Percentiles rank a stretch among this genome's conserved stretches.
phyloP scores from a whole-genome alignment of 129 eudicot genomes.

The Chrysanthemum lavandulifolium region DNA sequence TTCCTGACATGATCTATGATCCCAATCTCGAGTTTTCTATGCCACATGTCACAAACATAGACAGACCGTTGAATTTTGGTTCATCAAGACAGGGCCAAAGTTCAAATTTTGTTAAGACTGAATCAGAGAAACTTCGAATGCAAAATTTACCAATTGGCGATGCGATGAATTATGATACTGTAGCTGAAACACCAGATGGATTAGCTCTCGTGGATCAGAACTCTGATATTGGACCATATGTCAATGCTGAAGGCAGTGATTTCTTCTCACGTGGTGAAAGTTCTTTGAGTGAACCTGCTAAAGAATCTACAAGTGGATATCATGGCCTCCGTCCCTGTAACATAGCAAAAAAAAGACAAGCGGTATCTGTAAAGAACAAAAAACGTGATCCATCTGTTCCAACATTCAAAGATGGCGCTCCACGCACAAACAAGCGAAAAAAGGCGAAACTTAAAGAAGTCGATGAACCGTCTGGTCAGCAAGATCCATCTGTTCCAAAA shows the following conservation, averaged over 20 bases:
- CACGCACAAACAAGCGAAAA: slow-evolving; percentile 20
- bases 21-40: slow-evolving; percentile 15
- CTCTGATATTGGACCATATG: slow-evolving; percentile 28
- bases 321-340: slow-evolving; percentile 20
- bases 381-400: slow-evolving; percentile 14
- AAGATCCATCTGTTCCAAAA: slow-evolving; percentile 10
- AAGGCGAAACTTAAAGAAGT: slow-evolving; percentile 9
- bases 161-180: slow-evolving; percentile 18
- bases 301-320: slow-evolving; percentile 27
- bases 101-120: slow-evolving; percentile 31
- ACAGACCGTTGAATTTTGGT: slow-evolving; percentile 27
- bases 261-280: slow-evolving; percentile 2
- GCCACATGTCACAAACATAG: slow-evolving; percentile 24
- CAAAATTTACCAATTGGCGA: slow-evolving; percentile 18
- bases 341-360: slow-evolving; percentile 25
- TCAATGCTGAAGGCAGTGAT: neutral
- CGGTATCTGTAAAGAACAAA: slow-evolving; percentile 29
- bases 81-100: slow-evolving; percentile 20
- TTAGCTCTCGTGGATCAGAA: slow-evolving; percentile 20
- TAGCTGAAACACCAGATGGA: slow-evolving; percentile 21
- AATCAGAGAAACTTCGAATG: slow-evolving; percentile 25
- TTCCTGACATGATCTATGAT: slow-evolving; percentile 14
- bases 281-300: slow-evolving; percentile 12
- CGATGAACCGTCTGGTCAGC: slow-evolving; percentile 20
- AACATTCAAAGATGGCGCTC: neutral